A percentile compares a stretch with the other conserved stretches of the same genome.
phyloP scores from a whole-genome alignment of 2,329 filamentous ascomycete genomes.

The Nemania diffusa region DNA sequence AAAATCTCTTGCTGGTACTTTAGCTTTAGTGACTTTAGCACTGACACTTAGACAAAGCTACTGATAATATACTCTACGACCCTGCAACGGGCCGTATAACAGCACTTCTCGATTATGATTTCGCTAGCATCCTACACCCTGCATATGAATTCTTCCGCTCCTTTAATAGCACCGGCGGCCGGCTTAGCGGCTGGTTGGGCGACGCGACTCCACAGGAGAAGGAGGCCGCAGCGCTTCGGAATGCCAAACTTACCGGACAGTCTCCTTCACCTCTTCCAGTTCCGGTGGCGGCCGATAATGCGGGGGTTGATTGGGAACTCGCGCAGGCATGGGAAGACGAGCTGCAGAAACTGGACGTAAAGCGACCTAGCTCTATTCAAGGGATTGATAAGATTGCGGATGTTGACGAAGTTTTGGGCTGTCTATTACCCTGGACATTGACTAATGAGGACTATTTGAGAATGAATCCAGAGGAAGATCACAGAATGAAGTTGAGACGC shows the following conservation, averaged over 20 bases:
- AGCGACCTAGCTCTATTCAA: constrained; percentile 10
- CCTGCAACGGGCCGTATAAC: constrained; percentile 18
- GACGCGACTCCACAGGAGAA: constrained; percentile 2
- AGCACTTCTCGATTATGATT: constrained; percentile 27
- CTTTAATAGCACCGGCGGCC: constrained; percentile 7
- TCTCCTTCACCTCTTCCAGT: constrained; percentile 13
- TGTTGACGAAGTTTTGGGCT: constrained; percentile 20
- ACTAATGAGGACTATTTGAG: constrained; percentile 14
- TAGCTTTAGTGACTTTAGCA: neutral
- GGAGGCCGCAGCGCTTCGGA: constrained; percentile 10
- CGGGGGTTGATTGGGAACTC: constrained; percentile 22
- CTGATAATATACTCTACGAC: constrained; percentile 22
- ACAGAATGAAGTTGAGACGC: neutral
- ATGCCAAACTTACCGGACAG: constrained; percentile 11
- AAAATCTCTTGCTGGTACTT: neutral
- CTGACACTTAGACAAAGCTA: constrained; percentile 12
- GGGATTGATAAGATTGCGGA: constrained; percentile 23
- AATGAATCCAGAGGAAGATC: constrained; percentile 21
- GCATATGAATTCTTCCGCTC: constrained; percentile 23
- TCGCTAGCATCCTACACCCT: constrained; percentile 14
- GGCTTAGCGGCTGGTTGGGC: constrained; percentile 9
- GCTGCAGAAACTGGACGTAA: constrained; percentile 12
- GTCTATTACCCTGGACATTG: constrained; percentile 10
- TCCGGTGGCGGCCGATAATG: neutral
- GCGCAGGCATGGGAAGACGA: constrained; percentile 22